Evolutionary conservation across 2,329 filamentous ascomycete species (phyloP).

Genomic region (Neonectria coccinea): DNA sequence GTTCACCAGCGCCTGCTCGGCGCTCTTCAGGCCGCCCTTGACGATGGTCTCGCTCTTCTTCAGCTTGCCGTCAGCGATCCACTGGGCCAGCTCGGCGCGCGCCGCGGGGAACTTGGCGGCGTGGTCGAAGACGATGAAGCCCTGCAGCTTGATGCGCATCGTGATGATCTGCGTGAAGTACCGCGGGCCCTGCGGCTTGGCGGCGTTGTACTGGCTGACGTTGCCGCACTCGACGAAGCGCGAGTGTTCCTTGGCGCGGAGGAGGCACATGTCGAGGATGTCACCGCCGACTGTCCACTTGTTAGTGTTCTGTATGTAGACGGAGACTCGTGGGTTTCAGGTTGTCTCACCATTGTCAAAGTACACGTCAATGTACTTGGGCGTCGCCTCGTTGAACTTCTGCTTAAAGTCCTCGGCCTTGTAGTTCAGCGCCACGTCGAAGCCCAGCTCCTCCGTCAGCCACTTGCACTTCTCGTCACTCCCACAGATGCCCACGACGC

Average conservation of each 20-base stretch:
- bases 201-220: constrained; percentile 77
- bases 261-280: constrained; percentile 75
- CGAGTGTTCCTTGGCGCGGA: constrained; percentile 70
- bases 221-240: constrained; percentile 79
- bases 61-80: constrained; percentile 78
- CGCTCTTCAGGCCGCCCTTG: constrained; percentile 73
- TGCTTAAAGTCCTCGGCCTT: constrained; percentile 71
- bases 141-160: constrained; percentile 73
- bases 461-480: constrained; percentile 75
- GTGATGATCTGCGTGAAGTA: constrained; percentile 66
- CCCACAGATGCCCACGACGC: constrained; percentile 74
- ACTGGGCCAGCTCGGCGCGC: constrained; percentile 71
- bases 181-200: constrained; percentile 65
- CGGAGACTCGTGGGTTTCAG: too few relatives aligned
- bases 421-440: constrained; percentile 77
- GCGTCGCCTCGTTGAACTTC: constrained; percentile 70
- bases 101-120: constrained; percentile 68
- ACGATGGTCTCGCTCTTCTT: constrained; percentile 79
- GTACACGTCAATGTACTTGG: constrained; percentile 73
- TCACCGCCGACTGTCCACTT: constrained; percentile 70
- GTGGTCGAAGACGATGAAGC: constrained; percentile 82
- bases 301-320: constrained; percentile 20
- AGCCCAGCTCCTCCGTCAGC: constrained; percentile 72
- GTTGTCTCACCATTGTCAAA: constrained; percentile 69
- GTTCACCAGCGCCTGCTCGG: constrained; percentile 72